Evolutionary conservation across 106 monocot genomes (phyloP).

Genomic region (Acorus gramineus): DNA sequence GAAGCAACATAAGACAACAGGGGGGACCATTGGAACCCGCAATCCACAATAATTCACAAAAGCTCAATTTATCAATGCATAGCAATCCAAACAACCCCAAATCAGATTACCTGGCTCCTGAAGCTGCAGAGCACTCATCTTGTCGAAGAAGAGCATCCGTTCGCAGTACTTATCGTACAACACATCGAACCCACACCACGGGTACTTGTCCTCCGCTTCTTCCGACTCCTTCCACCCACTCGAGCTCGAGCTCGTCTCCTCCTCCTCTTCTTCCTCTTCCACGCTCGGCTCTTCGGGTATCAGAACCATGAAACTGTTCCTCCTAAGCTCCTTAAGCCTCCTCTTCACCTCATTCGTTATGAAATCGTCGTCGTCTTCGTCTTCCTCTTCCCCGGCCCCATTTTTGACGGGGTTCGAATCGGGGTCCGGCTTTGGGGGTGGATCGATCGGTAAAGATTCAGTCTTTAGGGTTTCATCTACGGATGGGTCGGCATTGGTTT

Average conservation of each 20-base stretch:
- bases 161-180: conserved; percentile 72
- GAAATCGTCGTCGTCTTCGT: conserved; percentile 91
- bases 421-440: conserved; percentile 2
- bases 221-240: conserved; percentile 63
- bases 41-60: too few relatives aligned
- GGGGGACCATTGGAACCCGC: too few relatives aligned
- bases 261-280: conserved; percentile 47
- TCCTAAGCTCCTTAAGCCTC: conserved; percentile 85
- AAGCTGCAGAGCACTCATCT: conserved; percentile 45
- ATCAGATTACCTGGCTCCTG: conserved; percentile 44
- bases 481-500: background rate
- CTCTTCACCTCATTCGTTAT: conserved; percentile 92
- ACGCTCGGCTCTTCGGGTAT: conserved; percentile 74
- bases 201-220: conserved; percentile 21
- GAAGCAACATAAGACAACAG: background rate
- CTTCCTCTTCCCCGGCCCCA: conserved; percentile 22
- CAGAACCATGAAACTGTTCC: conserved; percentile 93
- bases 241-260: conserved; percentile 63
- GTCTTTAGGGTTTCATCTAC: too few relatives aligned
- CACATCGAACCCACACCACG: conserved; percentile 53
- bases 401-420: background rate
- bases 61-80: background rate
- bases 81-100: background rate
- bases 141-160: conserved; percentile 85
- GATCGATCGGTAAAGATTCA: background rate